phyloP scores from a whole-genome alignment of 768 basidiomycete species.

The Mycena venus region DNA sequence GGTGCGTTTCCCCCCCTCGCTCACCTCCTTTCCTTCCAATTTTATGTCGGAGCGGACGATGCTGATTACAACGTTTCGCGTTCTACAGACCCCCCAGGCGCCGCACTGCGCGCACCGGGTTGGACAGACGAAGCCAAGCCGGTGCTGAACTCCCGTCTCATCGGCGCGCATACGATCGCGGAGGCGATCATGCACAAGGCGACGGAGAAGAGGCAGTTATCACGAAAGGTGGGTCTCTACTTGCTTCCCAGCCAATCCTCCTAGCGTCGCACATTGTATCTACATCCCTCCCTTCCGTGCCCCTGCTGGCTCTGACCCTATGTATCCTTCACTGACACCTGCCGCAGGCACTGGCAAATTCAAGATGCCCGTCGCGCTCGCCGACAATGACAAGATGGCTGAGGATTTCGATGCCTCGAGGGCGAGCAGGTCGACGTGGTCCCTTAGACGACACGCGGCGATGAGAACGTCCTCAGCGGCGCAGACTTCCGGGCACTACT shows the following conservation, averaged over 20 bases:
- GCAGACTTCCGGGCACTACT: constrained; percentile 84
- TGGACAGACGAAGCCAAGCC: constrained; percentile 84
- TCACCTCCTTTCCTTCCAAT: background rate
- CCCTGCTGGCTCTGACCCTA: background rate
- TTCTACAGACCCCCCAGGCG: constrained; percentile 94
- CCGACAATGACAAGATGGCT: too few species aligned
- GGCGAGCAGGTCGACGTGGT: constrained; percentile 91
- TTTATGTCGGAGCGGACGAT: background rate
- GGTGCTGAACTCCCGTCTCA: constrained; percentile 89
- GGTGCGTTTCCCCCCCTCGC: constrained; percentile 60
- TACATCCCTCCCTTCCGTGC: too few species aligned
- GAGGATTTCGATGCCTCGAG: too few species aligned
- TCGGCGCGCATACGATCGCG: constrained; percentile 91
- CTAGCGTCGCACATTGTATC: too few species aligned
- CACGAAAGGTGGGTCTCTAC: constrained; percentile 74
- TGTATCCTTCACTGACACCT: background rate
- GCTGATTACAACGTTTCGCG: background rate
- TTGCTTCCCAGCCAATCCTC: background rate
- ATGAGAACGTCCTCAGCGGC: constrained; percentile 83
- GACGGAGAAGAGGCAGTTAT: constrained; percentile 95
- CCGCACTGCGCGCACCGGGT: constrained; percentile 97
- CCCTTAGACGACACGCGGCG: constrained; percentile 73
- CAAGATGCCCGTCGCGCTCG: too few species aligned
- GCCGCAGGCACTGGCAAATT: constrained; percentile 73
- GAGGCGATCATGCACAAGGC: constrained; percentile 92